phyloP scores from a whole-genome alignment of 225 moss, liverwort and hornwort species.

The Antitrichia curtipendula region DNA sequence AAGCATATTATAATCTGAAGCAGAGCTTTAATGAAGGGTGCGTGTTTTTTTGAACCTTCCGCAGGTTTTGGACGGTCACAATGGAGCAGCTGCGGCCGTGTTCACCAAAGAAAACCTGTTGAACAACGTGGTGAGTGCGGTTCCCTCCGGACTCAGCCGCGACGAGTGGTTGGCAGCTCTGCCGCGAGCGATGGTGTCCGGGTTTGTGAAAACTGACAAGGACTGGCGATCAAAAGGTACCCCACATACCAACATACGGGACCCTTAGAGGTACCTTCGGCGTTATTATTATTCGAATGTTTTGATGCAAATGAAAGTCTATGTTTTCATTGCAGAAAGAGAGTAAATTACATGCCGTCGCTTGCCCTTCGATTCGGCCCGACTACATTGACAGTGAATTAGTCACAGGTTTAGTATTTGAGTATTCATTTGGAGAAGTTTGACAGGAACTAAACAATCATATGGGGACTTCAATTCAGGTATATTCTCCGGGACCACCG shows the following conservation, averaged over 20 bases:
- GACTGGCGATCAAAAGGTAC: conserved; percentile 43
- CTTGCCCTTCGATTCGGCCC: neutral
- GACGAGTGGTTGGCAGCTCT: conserved; percentile 58
- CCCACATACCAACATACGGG: neutral
- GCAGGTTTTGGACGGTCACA: conserved; percentile 73
- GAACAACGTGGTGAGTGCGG: conserved; percentile 59
- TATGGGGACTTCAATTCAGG: neutral
- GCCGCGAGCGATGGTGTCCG: conserved; percentile 66
- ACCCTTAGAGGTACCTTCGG: neutral
- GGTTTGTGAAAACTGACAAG: too few relatives aligned
- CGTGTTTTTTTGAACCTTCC: neutral
- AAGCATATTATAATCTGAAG: neutral
- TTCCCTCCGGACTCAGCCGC: conserved; percentile 41
- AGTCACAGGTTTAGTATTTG: neutral
- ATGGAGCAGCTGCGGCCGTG: conserved; percentile 57
- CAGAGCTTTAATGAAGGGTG: neutral
- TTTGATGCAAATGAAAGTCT: neutral
- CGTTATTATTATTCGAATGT: neutral
- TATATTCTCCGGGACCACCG: conserved; percentile 68
- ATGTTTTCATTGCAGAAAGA: neutral
- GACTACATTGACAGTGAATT: neutral
- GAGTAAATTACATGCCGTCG: neutral
- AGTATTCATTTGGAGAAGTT: too few relatives aligned
- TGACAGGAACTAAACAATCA: neutral
- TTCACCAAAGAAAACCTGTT: conserved; percentile 63